Evolutionary conservation across 345 rosid species (phyloP), one percentile per base, ranked within the genome.

Genomic region (Clarkia xantiana): DNA sequence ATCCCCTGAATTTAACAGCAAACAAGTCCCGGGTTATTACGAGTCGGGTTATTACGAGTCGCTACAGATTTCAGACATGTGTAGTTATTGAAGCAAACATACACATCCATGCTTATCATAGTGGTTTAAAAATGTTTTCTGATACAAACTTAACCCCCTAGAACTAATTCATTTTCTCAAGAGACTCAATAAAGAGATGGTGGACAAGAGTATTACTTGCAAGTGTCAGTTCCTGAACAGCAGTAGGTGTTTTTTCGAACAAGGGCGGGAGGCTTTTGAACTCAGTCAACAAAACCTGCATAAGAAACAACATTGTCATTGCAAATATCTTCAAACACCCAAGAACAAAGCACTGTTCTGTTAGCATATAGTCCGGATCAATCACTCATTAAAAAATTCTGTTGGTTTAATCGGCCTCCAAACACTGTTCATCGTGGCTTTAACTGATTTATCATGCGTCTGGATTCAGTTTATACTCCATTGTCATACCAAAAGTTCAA

Each of bases 231-330:
- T 91, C 96, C 20, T 61, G 67, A 57, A 64, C 57, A 10, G 93
- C 78, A 40, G 73, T 69, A n/a, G 89, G 82, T 0, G 94, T 79
- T 22, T 51, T 60, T 63, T 86, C 85, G 47, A 86, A 86, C 76
- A 91, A 68, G 1, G 98, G 96, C 9, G 98, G 96, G 51, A 91
- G 78, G 66, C 96, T 84, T 18, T 56, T 67, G 67, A 81, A 86
- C 18, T 69, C 81, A 0, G 93, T 91, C 45, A 91, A 70, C 74
- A 73, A 55, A 49, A 86, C 98, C 96, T 86, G 66, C 47, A 66
- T 16, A 11, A 8, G 38, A 44, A 44, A 40, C 19, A 41, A 41
- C 20, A 61, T 42, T 15, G 44, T 40, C 48, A 34, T 39, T 14
- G 52, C 14, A 54, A 54, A 11, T 22, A 15, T 2, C 12, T 18